Percentiles rank a stretch among this genome's conserved stretches.
Evolutionary conservation across 441 rosid genomes (phyloP).

Genomic region (Gossypium aridum): DNA sequence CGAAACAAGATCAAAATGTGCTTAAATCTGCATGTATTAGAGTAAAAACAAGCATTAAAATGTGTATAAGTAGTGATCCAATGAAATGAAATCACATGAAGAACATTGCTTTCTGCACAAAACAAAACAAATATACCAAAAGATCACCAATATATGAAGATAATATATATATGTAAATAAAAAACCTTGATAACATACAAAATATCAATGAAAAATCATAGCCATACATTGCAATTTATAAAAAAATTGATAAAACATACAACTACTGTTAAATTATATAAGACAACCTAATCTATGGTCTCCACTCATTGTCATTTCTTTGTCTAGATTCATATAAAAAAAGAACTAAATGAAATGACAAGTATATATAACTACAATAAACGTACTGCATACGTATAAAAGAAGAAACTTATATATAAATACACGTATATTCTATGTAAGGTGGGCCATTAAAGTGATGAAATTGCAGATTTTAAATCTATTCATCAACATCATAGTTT

Average conservation of each 20-base stretch:
- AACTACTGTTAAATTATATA: not conserved
- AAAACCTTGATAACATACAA: not conserved
- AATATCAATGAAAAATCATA: not conserved
- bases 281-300: not conserved
- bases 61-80: no score
- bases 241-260: not conserved
- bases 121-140: no score
- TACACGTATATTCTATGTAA: not conserved
- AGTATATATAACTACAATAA: conserved; percentile 6
- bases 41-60: no score
- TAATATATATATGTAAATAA: not conserved
- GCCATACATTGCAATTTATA: not conserved
- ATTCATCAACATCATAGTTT: conserved; percentile 14
- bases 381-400: not conserved
- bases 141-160: no score
- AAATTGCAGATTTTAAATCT: conserved; percentile 22
- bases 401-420: not conserved
- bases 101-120: no score
- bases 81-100: no score
- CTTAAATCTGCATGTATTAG: no score
- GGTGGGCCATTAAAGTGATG: conserved; percentile 15
- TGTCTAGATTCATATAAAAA: conserved; percentile 6
- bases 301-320: conserved; percentile 1
- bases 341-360: not conserved
- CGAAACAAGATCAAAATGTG: no score